Conservation (phyloP, 2,329 filamentous ascomycete genomes). For the Penicillium brasilianum region DNA sequence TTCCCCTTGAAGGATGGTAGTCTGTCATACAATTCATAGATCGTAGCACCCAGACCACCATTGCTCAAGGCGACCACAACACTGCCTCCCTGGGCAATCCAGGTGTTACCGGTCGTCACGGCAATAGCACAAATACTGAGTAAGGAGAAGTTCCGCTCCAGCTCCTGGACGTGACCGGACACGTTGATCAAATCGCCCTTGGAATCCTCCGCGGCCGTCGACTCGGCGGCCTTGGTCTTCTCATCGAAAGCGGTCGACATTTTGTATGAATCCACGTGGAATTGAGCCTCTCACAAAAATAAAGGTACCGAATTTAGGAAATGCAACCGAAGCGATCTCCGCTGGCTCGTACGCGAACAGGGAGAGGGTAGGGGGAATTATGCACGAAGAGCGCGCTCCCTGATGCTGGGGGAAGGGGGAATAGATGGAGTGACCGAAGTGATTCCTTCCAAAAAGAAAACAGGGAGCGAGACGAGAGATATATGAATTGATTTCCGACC, state of each 20-base stretch:
- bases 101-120: slow-evolving; percentile 68
- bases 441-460: neutral
- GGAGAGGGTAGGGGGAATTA: neutral
- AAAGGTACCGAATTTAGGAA: neutral
- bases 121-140: slow-evolving; percentile 64
- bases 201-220: slow-evolving; percentile 33
- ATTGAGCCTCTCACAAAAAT: neutral
- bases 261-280: neutral
- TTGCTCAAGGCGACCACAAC: slow-evolving; percentile 63
- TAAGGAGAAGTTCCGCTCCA: slow-evolving; percentile 67
- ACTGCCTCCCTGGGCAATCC: slow-evolving; percentile 67
- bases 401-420: neutral
- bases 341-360: neutral
- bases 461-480: neutral
- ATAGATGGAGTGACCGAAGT: neutral
- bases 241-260: slow-evolving; percentile 26
- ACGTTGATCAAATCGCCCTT: slow-evolving; percentile 61
- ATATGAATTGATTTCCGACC: neutral
- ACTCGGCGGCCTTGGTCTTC: slow-evolving; percentile 32
- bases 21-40: slow-evolving; percentile 62
- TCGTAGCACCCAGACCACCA: slow-evolving; percentile 65
- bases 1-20: neutral
- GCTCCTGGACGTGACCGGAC: slow-evolving; percentile 67
- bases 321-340: neutral
- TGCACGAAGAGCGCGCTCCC: neutral